phyloP scores from a whole-genome alignment of 257 asterid species.

The Eucommia ulmoides region DNA sequence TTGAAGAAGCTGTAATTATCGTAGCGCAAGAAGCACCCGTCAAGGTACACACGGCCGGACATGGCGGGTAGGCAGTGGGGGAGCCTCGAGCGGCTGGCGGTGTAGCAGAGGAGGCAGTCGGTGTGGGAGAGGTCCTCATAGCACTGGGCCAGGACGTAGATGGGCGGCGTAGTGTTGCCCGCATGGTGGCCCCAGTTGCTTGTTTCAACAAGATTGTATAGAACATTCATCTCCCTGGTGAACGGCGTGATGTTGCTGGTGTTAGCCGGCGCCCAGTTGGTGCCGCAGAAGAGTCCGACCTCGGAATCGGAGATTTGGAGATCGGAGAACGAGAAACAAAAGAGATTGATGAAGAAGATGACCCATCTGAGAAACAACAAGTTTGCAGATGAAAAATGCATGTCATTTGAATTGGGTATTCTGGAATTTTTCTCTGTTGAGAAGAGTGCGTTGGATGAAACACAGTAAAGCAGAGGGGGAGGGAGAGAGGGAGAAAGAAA shows the following conservation, averaged over 20 bases:
- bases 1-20: conserved; percentile 39
- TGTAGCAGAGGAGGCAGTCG: neutral
- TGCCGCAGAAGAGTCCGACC: conserved; percentile 51
- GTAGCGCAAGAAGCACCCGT: conserved; percentile 82
- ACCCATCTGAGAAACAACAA: conserved; percentile 14
- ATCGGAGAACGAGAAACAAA: conserved; percentile 23
- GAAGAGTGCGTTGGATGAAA: too few species aligned
- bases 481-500: too few species aligned
- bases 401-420: conserved; percentile 4
- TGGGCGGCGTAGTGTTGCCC: conserved; percentile 7
- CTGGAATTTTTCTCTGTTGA: too few species aligned
- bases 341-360: conserved; percentile 7
- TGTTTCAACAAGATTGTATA: conserved; percentile 40
- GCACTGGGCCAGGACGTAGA: neutral
- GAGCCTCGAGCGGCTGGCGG: neutral
- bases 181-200: conserved; percentile 30
- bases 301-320: conserved; percentile 58
- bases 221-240: conserved; percentile 39
- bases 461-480: neutral
- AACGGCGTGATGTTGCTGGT: conserved; percentile 37
- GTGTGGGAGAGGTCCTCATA: neutral
- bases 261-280: conserved; percentile 18
- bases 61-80: conserved; percentile 43
- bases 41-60: conserved; percentile 59
- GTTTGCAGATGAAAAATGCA: conserved; percentile 20